Percentiles rank a stretch among this genome's conserved stretches.
These are phyloP conservation scores for Aspergillus olivimuriae DNA, from an alignment of 495 filamentous ascomycete species.

Conservation along the genomic window DNA sequence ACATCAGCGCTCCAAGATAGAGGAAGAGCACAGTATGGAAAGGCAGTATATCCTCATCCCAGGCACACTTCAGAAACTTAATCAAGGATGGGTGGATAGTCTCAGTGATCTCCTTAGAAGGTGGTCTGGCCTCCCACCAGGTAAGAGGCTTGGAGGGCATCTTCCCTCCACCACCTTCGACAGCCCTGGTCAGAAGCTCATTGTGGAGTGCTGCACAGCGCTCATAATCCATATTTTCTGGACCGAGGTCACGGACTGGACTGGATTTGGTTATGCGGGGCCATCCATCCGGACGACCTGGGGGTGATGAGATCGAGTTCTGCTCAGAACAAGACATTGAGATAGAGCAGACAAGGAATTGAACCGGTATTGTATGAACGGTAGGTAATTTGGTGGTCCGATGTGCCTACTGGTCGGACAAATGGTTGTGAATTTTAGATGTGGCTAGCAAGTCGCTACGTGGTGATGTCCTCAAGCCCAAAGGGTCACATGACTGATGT, in stretches of 20 bases:
- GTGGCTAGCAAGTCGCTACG: conserved; percentile 1
- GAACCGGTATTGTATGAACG: background rate
- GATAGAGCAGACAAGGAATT: conserved; percentile 5
- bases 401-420: background rate
- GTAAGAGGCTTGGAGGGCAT: conserved; percentile 6
- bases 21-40: background rate
- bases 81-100: conserved; percentile 3
- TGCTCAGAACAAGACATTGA: conserved; percentile 5
- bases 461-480: conserved; percentile 3
- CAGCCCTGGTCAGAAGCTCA: conserved; percentile 4
- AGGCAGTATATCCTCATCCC: conserved; percentile 2
- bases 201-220: conserved; percentile 13
- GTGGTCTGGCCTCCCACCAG: background rate
- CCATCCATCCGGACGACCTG: conserved; percentile 5
- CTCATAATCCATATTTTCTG: conserved; percentile 11
- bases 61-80: conserved; percentile 10
- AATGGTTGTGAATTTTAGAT: conserved; percentile 2
- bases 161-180: conserved; percentile 1
- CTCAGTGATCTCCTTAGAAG: conserved; percentile 2
- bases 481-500: too few relatives aligned
- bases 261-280: conserved; percentile 10
- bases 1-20: conserved; percentile 4
- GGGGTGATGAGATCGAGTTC: conserved; percentile 4
- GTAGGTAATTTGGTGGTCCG: background rate
- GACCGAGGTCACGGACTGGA: conserved; percentile 9